Evolutionary conservation across 1,284 basidiomycete genomes (phyloP), one percentile per base, ranked within the genome.

Genomic region (Lignosus rhinocerotis): DNA sequence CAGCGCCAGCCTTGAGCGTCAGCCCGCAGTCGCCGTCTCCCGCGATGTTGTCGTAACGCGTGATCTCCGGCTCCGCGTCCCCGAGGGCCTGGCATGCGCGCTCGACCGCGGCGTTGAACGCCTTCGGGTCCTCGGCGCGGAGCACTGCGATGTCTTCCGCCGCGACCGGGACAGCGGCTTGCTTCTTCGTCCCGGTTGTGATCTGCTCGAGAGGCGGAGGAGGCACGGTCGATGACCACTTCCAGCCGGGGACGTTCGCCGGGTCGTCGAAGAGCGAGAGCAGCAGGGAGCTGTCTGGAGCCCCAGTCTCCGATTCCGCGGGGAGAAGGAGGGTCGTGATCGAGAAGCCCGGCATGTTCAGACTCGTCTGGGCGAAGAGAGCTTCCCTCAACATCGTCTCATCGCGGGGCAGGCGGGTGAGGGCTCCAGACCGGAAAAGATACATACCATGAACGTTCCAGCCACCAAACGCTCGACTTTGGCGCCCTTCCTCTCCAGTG

Each of bases 331-430:
- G 80, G 11, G 95, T 80, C 0, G 95, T 93, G 61, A 98, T 76
- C 6, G 93, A 95, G 75, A 97, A 96, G 2, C 96, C 95, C 33
- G 94, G 93, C 90, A 97, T 94, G 75, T 94, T 94, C 62, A 98
- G 81, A 55, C 93, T 95, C 21, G 93, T 93, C 90, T 92, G 59
- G 17, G 49, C 14, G 25, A 25, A 25, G 25, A 25, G 25, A 25
- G 25, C 25, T 25, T 25, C 25, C 25, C 25, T 25, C 25, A 25
- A 4, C 25, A 25, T 25, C 25, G 25, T 25, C 2, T 25, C 25
- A 25, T 25, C 25, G 25, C 25, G 25, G 4, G 25, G 25, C 2
- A 25, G 25, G 25, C 2, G 25, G 4, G n/a, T n/a, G n/a, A 25
- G 25, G 25, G 25, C 39, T 8, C 5, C 2, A 42, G n/a, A 42